Conservation (phyloP, 768 basidiomycete species). For the Plicaturopsis crispa region DNA sequence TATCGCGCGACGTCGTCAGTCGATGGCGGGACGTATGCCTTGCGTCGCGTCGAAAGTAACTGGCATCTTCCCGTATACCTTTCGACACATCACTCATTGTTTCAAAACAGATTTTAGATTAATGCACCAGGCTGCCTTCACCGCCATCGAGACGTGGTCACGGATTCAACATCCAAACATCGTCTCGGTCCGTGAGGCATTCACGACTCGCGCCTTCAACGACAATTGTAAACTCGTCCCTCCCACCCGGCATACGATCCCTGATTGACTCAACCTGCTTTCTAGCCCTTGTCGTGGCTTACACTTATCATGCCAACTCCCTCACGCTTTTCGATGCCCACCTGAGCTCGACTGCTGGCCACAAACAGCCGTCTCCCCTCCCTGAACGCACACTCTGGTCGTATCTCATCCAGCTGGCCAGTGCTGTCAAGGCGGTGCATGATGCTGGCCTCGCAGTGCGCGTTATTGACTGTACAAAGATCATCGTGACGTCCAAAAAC, state of each 20-base stretch:
- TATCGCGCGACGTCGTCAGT: conserved; percentile 74
- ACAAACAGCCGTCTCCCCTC: conserved; percentile 30
- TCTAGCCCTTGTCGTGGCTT: conserved; percentile 84
- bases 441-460: conserved; percentile 73
- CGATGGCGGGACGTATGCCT: conserved; percentile 71
- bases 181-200: conserved; percentile 80
- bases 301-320: conserved; percentile 81
- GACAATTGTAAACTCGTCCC: conserved; percentile 68
- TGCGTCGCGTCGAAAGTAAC: conserved; percentile 84
- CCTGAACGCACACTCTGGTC: conserved; percentile 87
- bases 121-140: conserved; percentile 74
- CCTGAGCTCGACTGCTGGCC: conserved; percentile 46
- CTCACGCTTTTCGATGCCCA: conserved; percentile 77
- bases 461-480: conserved; percentile 79
- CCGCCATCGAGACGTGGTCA: conserved; percentile 79
- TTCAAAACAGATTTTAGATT: conserved; percentile 67
- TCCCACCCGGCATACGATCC: conserved; percentile 1
- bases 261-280: conserved; percentile 3
- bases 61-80: conserved; percentile 14
- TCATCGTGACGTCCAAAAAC: conserved; percentile 85
- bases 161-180: conserved; percentile 81
- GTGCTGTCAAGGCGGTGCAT: conserved; percentile 82
- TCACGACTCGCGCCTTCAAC: conserved; percentile 88
- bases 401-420: conserved; percentile 85
- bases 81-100: conserved; percentile 8